phyloP scores from a whole-genome alignment of 768 basidiomycete species.

The Chalciporus sphaerocephalus region DNA sequence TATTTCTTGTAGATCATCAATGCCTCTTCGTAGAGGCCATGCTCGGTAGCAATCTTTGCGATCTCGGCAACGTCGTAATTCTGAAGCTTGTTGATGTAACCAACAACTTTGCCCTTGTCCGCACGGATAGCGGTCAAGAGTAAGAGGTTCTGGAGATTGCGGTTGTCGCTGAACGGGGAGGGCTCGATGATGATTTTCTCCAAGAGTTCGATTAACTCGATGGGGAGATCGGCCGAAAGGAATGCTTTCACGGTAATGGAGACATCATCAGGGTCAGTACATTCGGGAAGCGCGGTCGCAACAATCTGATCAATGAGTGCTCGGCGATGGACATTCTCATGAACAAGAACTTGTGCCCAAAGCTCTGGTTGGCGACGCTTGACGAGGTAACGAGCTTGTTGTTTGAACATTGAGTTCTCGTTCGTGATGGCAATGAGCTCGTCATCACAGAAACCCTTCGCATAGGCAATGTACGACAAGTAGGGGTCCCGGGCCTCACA shows the following conservation, averaged over 20 bases:
- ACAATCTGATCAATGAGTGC: constrained; percentile 95
- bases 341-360: constrained; percentile 90
- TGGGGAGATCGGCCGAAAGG: constrained; percentile 92
- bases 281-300: constrained; percentile 93
- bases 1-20: constrained; percentile 98
- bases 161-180: constrained; percentile 97
- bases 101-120: constrained; percentile 97
- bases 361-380: constrained; percentile 93
- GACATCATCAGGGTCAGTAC: constrained; percentile 97
- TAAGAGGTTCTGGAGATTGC: constrained; percentile 91
- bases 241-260: constrained; percentile 98
- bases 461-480: constrained; percentile 97
- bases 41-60: constrained; percentile 93
- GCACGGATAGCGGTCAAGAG: constrained; percentile 94
- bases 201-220: constrained; percentile 92
- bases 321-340: constrained; percentile 88
- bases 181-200: constrained; percentile 99
- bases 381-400: constrained; percentile 96
- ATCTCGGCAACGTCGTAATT: constrained; percentile 95
- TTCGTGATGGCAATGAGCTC: constrained; percentile 96
- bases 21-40: constrained; percentile 93
- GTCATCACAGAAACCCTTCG: constrained; percentile 97
- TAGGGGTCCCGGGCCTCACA: constrained; percentile 98
- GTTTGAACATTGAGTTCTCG: constrained; percentile 99
- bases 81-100: constrained; percentile 95